Evolutionary conservation across 2,329 filamentous ascomycete species (phyloP), one percentile per base, ranked within the genome.

Genomic region (Xylogone sp.): DNA sequence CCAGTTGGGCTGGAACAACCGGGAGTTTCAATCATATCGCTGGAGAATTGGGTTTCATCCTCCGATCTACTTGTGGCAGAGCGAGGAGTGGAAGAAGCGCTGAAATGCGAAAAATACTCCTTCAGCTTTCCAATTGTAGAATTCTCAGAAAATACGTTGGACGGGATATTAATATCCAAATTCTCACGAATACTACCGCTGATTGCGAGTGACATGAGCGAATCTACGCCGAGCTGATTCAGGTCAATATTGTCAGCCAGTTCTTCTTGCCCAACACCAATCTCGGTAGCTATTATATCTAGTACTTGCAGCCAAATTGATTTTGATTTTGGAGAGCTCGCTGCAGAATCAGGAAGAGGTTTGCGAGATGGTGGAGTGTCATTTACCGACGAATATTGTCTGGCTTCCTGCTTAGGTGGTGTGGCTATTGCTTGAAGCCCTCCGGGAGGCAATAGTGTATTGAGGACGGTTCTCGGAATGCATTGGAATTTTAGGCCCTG

Each of bases 361-460:
- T 69, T 71, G 49, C 71, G 20, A 65, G 19, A 21, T 29, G 45
- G 6, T 39, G 34, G n/a, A 18, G 12, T 39, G n/a, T 16, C 13
- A 9, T 7, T 47, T 34, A 16, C 21, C 24, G 18, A 31, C 4
- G 16, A 21, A 58, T 48, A 66, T 72, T 68, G 49, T 59, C 51
- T 48, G 62, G 45, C 54, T 55, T 46, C 64, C 65, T 68, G 56
- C 21, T 71, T 62, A 5, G 69, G 59, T 16, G 34, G 8, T 21
- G 67, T 56, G 42, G 71, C 62, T 27, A 68, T 64, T 42, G 70
- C 68, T 20, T 69, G 66, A 39, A 67, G 69, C 55, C 79, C 79
- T 45, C 76, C 73, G 1, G 83, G 83, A 50, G 85, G 84, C 55
- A 88, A 71, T 66, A 88, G 78, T 59, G 83, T 61, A 48, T 62